Conservation (phyloP, 306 rosid genomes). For the Acmispon strigosus region DNA sequence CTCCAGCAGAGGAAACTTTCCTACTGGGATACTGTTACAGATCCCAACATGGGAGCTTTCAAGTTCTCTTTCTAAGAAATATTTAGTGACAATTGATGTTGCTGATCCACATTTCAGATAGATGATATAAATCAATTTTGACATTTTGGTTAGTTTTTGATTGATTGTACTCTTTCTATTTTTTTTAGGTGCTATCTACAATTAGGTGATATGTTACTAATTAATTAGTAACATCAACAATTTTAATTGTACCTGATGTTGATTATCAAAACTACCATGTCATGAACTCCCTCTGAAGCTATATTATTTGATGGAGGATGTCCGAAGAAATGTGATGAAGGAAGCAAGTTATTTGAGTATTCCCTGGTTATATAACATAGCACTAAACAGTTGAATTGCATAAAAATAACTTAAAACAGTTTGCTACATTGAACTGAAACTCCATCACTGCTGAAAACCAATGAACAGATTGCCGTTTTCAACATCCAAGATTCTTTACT, state of each 20-base stretch:
- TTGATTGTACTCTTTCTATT: background rate
- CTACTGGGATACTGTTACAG: slow-evolving; percentile 77
- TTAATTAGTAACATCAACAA: too few relatives aligned
- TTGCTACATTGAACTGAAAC: too few relatives aligned
- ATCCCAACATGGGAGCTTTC: slow-evolving; percentile 73
- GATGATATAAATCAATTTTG: slow-evolving; percentile 17
- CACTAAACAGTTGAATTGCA: too few relatives aligned
- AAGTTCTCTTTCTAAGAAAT: slow-evolving; percentile 66
- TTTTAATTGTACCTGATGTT: background rate
- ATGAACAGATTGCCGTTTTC: too few relatives aligned
- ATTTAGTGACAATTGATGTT: background rate
- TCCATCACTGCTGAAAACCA: too few relatives aligned
- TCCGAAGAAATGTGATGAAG: background rate
- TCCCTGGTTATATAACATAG: background rate
- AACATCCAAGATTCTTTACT: too few relatives aligned
- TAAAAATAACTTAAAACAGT: too few relatives aligned
- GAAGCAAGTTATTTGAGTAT: background rate
- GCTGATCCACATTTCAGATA: background rate
- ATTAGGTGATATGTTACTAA: background rate
- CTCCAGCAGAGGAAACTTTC: slow-evolving; percentile 43
- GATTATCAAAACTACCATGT: background rate
- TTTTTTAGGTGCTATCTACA: background rate
- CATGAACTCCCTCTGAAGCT: background rate
- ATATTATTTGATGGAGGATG: background rate
- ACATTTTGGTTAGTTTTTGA: slow-evolving; percentile 13